Evolutionary conservation across 1,139 yeast species (phyloP).

Genomic region (Pichia sp.): DNA sequence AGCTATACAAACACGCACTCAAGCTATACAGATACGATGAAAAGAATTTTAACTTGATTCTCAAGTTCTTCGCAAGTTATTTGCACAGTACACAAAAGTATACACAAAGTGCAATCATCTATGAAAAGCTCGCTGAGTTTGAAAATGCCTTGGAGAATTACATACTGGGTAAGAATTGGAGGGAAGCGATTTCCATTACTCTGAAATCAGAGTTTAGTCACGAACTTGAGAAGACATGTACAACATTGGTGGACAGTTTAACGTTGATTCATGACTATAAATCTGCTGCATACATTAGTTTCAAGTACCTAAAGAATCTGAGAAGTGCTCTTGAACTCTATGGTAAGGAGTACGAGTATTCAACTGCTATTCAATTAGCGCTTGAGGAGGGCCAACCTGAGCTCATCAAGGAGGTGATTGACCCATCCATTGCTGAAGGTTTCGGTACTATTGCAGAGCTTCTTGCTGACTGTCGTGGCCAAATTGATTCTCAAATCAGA

Average conservation of each 20-base stretch:
- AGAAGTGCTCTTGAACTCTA: conserved; percentile 58
- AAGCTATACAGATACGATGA: conserved; percentile 51
- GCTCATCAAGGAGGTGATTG: conserved; percentile 53
- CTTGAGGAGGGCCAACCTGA: conserved; percentile 34
- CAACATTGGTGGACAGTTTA: conserved; percentile 50
- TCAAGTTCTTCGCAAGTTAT: conserved; percentile 55
- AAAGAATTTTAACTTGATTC: conserved; percentile 47
- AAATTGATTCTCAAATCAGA: conserved; percentile 71
- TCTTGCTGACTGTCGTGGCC: conserved; percentile 85
- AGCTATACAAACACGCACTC: conserved; percentile 66
- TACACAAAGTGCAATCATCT: conserved; percentile 69
- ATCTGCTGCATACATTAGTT: conserved; percentile 79
- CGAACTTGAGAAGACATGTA: conserved; percentile 40
- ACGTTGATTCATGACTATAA: conserved; percentile 66
- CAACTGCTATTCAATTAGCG: conserved; percentile 68
- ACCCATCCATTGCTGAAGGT: conserved; percentile 74
- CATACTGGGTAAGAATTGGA: conserved; percentile 70
- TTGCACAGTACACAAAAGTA: conserved; percentile 50
- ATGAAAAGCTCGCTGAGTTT: conserved; percentile 55
- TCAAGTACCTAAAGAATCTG: conserved; percentile 51
- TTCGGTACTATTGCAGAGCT: conserved; percentile 84
- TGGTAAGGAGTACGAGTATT: conserved; percentile 72
- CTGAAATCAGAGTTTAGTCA: conserved; percentile 32
- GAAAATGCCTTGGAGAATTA: conserved; percentile 65
- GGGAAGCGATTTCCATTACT: conserved; percentile 67